Evolutionary conservation across 345 rosid genomes (phyloP).

Genomic region (Salix viminalis): DNA sequence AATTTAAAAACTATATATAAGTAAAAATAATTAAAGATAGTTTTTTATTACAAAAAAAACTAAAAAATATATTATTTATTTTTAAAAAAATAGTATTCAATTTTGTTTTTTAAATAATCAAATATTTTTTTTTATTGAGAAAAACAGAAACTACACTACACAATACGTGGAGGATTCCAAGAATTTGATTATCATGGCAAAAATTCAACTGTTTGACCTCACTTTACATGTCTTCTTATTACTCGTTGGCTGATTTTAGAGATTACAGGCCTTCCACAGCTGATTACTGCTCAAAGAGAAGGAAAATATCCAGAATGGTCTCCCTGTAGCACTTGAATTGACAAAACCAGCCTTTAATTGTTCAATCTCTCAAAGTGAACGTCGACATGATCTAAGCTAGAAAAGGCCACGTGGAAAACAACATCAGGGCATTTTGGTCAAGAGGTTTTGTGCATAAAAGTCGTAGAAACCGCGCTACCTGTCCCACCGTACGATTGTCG

Average conservation of each 20-base stretch:
- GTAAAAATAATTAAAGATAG: too few relatives aligned
- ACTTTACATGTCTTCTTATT: not conserved
- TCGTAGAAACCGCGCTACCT: not conserved
- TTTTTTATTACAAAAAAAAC: too few relatives aligned
- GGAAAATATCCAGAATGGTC: not conserved
- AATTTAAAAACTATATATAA: too few relatives aligned
- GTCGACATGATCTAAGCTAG: not conserved
- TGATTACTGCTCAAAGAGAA: not conserved
- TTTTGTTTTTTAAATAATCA: too few relatives aligned
- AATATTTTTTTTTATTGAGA: too few relatives aligned
- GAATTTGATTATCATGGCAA: too few relatives aligned
- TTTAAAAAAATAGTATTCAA: too few relatives aligned
- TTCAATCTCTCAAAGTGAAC: not conserved
- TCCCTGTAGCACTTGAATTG: not conserved
- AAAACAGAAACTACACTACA: too few relatives aligned
- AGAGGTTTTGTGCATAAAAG: not conserved
- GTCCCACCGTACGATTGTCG: not conserved
- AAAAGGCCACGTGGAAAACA: not conserved
- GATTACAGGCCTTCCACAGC: not conserved
- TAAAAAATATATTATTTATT: too few relatives aligned
- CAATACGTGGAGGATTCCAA: too few relatives aligned
- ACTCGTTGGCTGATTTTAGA: not conserved
- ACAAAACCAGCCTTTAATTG: not conserved
- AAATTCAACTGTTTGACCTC: too few relatives aligned
- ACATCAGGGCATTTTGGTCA: not conserved